Base-by-base conservation (phyloP, 73 alveolate species). In the Paramecium pentaurelia region DNA sequence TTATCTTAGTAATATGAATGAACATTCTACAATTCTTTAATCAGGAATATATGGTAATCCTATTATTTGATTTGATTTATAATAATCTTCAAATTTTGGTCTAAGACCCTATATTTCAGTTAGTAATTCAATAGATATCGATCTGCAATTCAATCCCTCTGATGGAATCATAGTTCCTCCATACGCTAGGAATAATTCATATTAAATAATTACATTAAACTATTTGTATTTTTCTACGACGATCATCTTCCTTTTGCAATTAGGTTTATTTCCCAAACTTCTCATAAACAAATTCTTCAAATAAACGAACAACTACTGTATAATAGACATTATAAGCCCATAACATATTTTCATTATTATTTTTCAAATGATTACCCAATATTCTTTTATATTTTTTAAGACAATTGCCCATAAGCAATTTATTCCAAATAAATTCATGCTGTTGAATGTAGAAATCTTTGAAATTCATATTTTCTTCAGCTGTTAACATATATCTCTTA, bases 161-260 rank as follows among this genome's bases (percentile, higher is more conserved):
- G 91, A 80, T n/a, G 91, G 91, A 45, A 80, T 80, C 91, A 80
- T 80, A 0, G 91, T 80, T 16, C 91, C 91, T 27, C 91, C 91
- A 80, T 32, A 80, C 0, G 91, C 84, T 64, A 64, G 7, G 30
- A 64, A 14, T 32, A 28, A 2, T 64, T 16, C 22, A 18, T 54
- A n/a, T 25, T 32, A 64, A 28, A 64, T 32, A 11, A 25, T 60
- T 64, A 64, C 84, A 80, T 80, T 80, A 42, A 42, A 80, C 91
- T 5, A 80, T 49, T 10, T 18, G 5, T 11, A 80, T 80, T 47
- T 80, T 80, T 0, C 58, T 28, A 11, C 75, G 47, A n/a, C 91
- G 20, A 42, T 80, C 91, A 80, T 80, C 91, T 25, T 80, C 91
- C 54, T 80, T 80, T 14, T 45, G 1, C 18, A 80, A 47, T 80